Conservation (phyloP, 352 stramenopile genomes). For the Pythium graminicola region DNA sequence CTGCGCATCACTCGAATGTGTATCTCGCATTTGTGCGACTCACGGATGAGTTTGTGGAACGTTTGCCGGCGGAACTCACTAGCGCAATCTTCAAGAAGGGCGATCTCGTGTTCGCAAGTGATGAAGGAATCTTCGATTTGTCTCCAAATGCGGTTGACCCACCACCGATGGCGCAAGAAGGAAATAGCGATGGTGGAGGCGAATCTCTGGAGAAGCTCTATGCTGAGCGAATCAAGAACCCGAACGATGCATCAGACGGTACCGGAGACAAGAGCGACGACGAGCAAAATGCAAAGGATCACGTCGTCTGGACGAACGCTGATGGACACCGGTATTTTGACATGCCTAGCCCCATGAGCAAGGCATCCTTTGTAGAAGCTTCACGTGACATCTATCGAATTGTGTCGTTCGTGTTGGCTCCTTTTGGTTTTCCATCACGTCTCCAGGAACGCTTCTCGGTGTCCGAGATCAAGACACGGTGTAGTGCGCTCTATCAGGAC, state of each 20-base stretch:
- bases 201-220: conserved; percentile 36
- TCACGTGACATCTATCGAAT: conserved; percentile 67
- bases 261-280: conserved; percentile 3
- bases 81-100: conserved; percentile 39
- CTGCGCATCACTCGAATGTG: conserved; percentile 32
- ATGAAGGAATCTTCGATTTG: conserved; percentile 52
- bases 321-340: conserved; percentile 68
- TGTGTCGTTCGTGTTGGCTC: conserved; percentile 74
- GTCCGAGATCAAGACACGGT: conserved; percentile 66
- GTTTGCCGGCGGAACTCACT: conserved; percentile 32
- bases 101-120: conserved; percentile 37
- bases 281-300: conserved; percentile 29
- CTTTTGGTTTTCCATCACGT: conserved; percentile 60
- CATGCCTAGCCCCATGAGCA: conserved; percentile 66
- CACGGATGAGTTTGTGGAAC: conserved; percentile 31
- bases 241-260: conserved; percentile 21
- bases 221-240: conserved; percentile 31
- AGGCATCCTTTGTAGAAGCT: conserved; percentile 54
- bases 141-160: conserved; percentile 24
- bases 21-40: conserved; percentile 37
- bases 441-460: conserved; percentile 54
- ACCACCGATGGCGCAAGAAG: neutral
- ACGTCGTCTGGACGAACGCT: conserved; percentile 42
- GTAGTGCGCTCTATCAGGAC: conserved; percentile 73
- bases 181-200: neutral